These are phyloP conservation scores for Solanum corneliomulleri DNA, from an alignment of 257 asterid genomes.

Conservation along the genomic window DNA sequence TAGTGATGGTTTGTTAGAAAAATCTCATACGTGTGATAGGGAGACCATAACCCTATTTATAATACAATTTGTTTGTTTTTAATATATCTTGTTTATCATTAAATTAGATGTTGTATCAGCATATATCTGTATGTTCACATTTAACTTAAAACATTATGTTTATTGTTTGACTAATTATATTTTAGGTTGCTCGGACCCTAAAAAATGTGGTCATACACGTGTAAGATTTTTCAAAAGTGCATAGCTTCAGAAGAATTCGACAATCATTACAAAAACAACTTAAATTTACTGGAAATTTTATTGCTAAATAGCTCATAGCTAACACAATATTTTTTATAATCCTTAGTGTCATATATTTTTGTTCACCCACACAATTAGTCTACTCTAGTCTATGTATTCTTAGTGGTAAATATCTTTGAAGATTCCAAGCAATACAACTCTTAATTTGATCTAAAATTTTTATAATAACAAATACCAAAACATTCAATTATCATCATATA, in stretches of 20 bases:
- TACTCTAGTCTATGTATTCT: not conserved
- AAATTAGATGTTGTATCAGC: not conserved
- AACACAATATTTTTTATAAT: no score
- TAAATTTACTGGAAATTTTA: no score
- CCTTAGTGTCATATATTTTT: not conserved
- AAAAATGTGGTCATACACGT: not conserved
- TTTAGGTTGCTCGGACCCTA: not conserved
- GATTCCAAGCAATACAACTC: not conserved
- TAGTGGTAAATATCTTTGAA: not conserved
- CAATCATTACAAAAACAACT: not conserved
- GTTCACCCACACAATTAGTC: not conserved
- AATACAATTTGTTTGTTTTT: not conserved
- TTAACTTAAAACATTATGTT: not conserved
- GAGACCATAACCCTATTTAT: not conserved
- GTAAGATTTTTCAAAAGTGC: not conserved
- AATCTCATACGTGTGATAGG: not conserved
- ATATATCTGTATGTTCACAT: not conserved
- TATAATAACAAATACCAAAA: not conserved
- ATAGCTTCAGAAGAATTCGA: not conserved
- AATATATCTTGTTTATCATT: not conserved
- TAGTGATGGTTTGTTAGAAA: not conserved
- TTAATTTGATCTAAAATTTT: not conserved
- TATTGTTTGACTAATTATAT: no score
- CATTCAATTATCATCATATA: not conserved
- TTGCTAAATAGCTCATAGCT: no score